Evolutionary conservation across 352 stramenopile species (phyloP).

Genomic region (Globisporangium spinosum): DNA sequence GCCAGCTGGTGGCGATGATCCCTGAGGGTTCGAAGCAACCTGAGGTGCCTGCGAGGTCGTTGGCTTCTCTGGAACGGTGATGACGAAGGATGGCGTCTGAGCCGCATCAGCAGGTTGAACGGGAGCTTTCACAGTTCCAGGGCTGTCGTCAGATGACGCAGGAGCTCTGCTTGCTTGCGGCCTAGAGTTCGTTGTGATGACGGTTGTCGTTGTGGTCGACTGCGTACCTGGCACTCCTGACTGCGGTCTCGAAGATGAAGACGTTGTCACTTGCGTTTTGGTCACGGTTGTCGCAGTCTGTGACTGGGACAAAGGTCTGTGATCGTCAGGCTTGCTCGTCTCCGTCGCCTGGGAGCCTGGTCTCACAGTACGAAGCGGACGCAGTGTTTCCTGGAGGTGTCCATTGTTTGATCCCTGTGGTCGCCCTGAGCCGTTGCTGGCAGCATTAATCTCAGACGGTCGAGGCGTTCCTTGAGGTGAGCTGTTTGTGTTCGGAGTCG

Average conservation of each 20-base stretch:
- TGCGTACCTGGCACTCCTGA: neutral
- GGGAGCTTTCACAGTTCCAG: slow-evolving; percentile 3
- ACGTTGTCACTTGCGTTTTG: neutral
- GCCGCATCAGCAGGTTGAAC: neutral
- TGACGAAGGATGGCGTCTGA: neutral
- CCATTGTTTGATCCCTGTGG: neutral
- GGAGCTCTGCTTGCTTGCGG: neutral
- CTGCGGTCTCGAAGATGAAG: neutral
- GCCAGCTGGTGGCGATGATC: neutral
- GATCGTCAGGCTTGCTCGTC: neutral
- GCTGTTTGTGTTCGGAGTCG: neutral
- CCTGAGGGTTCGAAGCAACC: neutral
- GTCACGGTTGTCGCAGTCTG: neutral
- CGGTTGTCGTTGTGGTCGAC: neutral
- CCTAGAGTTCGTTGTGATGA: neutral
- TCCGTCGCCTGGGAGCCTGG: neutral
- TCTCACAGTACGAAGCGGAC: neutral
- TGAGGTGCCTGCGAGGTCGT: neutral
- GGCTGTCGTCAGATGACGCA: neutral
- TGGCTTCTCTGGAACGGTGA: neutral
- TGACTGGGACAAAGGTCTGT: neutral
- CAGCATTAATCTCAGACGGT: neutral
- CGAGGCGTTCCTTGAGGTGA: neutral
- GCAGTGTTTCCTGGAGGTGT: neutral
- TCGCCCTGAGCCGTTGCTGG: neutral